Evolutionary conservation across 805 yeast genomes (phyloP).

Genomic region (Starmerella kuoi): DNA sequence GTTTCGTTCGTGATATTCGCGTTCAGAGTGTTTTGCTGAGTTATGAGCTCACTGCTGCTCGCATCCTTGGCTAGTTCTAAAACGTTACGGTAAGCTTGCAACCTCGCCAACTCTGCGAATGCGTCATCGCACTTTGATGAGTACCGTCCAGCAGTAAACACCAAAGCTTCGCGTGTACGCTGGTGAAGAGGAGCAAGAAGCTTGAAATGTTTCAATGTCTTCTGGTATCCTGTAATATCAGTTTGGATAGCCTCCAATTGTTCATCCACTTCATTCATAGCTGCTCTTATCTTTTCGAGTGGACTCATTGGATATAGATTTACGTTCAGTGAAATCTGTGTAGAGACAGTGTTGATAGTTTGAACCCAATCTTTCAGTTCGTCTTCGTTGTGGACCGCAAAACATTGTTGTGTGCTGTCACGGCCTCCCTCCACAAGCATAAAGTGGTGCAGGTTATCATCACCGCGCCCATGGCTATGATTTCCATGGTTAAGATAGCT

Average conservation of each 20-base stretch:
- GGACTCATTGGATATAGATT: background rate
- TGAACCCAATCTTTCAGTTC: conserved; percentile 51
- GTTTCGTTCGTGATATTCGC: too few species aligned
- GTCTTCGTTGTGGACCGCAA: conserved; percentile 34
- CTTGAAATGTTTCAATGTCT: conserved; percentile 32
- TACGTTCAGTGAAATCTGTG: conserved; percentile 29
- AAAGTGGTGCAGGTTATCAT: background rate
- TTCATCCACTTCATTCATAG: conserved; percentile 27
- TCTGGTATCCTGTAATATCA: conserved; percentile 32
- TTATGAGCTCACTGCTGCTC: too few species aligned
- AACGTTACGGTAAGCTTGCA: conserved; percentile 33
- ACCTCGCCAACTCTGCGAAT: conserved; percentile 41
- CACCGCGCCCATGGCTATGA: background rate
- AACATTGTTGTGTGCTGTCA: conserved; percentile 27
- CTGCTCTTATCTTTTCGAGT: conserved; percentile 3
- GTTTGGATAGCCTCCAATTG: conserved; percentile 26
- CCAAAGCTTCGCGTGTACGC: conserved; percentile 41
- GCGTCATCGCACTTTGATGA: conserved; percentile 46
- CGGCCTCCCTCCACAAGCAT: conserved; percentile 27
- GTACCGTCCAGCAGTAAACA: conserved; percentile 36
- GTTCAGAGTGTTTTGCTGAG: too few species aligned
- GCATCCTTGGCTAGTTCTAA: too few species aligned
- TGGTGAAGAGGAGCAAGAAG: conserved; percentile 44
- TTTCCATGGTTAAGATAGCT: background rate
- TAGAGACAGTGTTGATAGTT: conserved; percentile 41